These are phyloP conservation scores for Setomelanomma holmii DNA, from an alignment of 2,329 filamentous ascomycete genomes.

Conservation along the genomic window DNA sequence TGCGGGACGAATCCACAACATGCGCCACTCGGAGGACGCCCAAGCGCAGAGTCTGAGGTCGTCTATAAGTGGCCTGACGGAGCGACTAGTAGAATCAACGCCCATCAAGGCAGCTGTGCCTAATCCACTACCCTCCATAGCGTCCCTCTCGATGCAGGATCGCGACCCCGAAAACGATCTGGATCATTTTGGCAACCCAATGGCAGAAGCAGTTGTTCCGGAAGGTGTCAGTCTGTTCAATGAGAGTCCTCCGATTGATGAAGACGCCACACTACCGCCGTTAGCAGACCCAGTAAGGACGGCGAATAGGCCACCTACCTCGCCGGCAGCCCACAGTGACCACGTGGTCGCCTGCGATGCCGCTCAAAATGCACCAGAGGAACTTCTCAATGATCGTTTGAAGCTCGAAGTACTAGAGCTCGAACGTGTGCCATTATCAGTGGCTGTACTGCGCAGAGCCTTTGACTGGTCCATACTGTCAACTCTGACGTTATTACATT, in stretches of 20 bases:
- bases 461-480: conserved; percentile 79
- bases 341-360: conserved; percentile 3
- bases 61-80: conserved; percentile 14
- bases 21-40: conserved; percentile 49
- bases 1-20: conserved; percentile 71
- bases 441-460: conserved; percentile 71
- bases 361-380: conserved; percentile 27
- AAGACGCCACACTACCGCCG: conserved; percentile 14
- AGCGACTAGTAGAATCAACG: conserved; percentile 21
- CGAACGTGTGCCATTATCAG: conserved; percentile 76
- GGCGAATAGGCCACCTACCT: conserved; percentile 4
- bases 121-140: conserved; percentile 24
- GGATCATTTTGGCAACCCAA: conserved; percentile 35
- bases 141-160: conserved; percentile 30
- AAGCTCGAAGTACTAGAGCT: conserved; percentile 75
- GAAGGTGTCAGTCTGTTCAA: conserved; percentile 35
- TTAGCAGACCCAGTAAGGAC: conserved; percentile 8
- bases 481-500: conserved; percentile 76
- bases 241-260: conserved; percentile 19
- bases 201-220: conserved; percentile 29
- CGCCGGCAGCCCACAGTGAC: conserved; percentile 3
- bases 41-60: conserved; percentile 12
- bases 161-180: conserved; percentile 38
- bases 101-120: conserved; percentile 26
- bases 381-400: conserved; percentile 64